Evolutionary conservation across 345 rosid genomes (phyloP).

Genomic region (Aegle marmelos): DNA sequence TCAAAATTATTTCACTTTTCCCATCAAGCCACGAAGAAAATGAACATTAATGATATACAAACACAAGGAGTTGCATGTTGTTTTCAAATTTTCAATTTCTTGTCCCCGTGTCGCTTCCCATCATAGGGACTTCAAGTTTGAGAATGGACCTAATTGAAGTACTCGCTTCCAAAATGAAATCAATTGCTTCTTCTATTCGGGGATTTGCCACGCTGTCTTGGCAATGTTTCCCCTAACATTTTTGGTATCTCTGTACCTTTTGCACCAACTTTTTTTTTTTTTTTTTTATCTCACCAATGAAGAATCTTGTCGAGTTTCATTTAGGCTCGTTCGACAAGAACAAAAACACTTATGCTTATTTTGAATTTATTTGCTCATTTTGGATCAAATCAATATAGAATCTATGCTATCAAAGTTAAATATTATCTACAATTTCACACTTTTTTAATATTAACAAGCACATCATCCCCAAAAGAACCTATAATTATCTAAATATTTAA

Average conservation of each 20-base stretch:
- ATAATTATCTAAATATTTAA: no score
- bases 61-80: neutral
- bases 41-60: neutral
- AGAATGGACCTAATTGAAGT: neutral
- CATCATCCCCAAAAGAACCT: no score
- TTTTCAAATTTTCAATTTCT: slow-evolving; percentile 11
- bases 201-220: neutral
- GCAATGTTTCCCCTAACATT: neutral
- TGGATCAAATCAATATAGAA: no score
- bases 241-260: neutral
- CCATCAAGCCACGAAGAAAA: neutral
- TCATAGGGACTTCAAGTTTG: neutral
- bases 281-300: neutral
- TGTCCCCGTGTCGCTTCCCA: neutral
- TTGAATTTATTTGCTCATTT: neutral
- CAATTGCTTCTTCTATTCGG: neutral
- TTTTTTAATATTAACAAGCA: no score
- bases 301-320: neutral
- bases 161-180: neutral
- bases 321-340: neutral
- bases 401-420: no score
- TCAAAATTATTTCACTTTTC: neutral
- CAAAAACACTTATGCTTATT: neutral
- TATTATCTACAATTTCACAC: no score
- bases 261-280: neutral